These are phyloP conservation scores for Coemansia sp. DNA, from an alignment of 192 early-diverging fungal species.

Conservation along the genomic window DNA sequence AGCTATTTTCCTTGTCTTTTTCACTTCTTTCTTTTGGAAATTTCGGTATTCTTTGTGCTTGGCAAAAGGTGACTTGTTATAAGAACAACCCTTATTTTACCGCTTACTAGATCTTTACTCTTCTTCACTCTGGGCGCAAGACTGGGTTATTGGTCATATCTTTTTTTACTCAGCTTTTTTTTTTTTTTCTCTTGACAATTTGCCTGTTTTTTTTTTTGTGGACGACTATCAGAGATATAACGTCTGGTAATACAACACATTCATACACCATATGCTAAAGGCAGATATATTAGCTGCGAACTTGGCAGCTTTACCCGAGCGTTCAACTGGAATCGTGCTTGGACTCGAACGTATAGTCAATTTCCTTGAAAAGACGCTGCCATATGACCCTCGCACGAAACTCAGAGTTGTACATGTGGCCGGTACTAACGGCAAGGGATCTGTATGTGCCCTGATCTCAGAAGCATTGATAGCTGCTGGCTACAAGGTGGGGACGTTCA, in stretches of 20 bases:
- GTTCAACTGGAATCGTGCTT: constrained; percentile 25
- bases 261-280: not conserved
- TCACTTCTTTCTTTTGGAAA: not conserved
- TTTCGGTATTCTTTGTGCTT: not conserved
- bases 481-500: constrained; percentile 65
- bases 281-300: not conserved
- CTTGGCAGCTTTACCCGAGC: constrained; percentile 8
- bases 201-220: constrained; percentile 8
- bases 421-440: constrained; percentile 91
- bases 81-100: not conserved
- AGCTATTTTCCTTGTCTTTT: not conserved
- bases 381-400: constrained; percentile 54
- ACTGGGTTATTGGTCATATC: not conserved
- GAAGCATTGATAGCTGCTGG: constrained; percentile 35
- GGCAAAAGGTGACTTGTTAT: not conserved
- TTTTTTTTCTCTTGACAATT: not conserved
- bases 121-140: not conserved
- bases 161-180: not conserved
- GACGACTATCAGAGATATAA: not conserved
- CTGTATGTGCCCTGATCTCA: constrained; percentile 63
- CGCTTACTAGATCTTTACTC: too few relatives aligned
- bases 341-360: constrained; percentile 51
- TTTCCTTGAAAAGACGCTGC: constrained; percentile 52
- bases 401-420: constrained; percentile 74
- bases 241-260: not conserved